A percentile compares a stretch with the other conserved stretches of the same genome.
These are phyloP conservation scores for Camellia oleifera DNA, from an alignment of 179 eudicot genomes.

Conservation along the genomic window DNA sequence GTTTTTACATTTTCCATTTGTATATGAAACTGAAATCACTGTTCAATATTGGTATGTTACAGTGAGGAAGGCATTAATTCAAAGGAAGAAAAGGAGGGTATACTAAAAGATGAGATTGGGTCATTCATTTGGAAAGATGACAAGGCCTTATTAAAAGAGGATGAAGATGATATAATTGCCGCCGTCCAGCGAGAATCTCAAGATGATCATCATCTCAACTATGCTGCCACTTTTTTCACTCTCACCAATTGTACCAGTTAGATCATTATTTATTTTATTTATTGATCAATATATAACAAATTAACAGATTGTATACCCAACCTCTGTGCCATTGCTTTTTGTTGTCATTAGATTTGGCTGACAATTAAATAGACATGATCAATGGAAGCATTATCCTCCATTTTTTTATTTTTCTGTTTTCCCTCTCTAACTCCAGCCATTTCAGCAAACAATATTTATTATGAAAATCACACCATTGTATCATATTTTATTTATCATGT, in stretches of 20 bases:
- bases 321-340: neutral
- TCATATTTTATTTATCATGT: no score
- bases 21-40: no score
- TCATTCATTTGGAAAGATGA: constrained; percentile 3
- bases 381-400: neutral
- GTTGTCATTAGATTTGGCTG: neutral
- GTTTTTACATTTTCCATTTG: neutral
- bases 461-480: no score
- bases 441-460: no score
- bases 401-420: neutral
- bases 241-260: neutral
- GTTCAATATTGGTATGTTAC: neutral
- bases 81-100: constrained; percentile 7
- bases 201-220: constrained; percentile 8
- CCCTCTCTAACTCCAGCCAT: neutral
- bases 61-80: constrained; percentile 12
- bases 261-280: no score
- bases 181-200: constrained; percentile 2
- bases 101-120: constrained; percentile 8
- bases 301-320: no score
- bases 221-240: neutral
- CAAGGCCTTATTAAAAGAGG: constrained; percentile 3
- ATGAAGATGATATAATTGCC: no score
- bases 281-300: no score
- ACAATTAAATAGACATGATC: neutral